phyloP scores from a whole-genome alignment of 495 filamentous ascomycete genomes.

The Penicillium psychrofluorescens region DNA sequence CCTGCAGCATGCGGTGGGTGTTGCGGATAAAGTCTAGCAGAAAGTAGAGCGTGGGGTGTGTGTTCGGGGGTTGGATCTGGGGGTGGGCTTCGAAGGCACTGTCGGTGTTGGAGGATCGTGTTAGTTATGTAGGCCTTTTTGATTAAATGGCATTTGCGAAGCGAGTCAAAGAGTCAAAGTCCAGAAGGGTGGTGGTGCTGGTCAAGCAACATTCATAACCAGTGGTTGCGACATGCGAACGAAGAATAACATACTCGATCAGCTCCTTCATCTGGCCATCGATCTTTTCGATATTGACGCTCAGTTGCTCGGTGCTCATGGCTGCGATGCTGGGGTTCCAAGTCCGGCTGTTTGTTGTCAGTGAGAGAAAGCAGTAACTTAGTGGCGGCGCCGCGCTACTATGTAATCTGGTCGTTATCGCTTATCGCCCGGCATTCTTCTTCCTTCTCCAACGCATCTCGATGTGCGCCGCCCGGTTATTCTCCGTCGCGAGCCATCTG shows the following conservation, averaged over 20 bases:
- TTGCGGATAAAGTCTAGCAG: slow-evolving; percentile 32
- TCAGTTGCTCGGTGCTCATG: slow-evolving; percentile 2
- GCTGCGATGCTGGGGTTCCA: neutral
- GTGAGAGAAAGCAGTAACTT: too few species aligned
- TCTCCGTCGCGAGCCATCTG: too few species aligned
- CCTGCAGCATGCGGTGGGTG: slow-evolving; percentile 17
- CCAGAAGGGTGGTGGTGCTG: neutral
- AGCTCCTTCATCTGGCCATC: slow-evolving; percentile 19
- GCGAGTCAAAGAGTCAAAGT: too few species aligned
- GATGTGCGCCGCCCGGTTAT: too few species aligned
- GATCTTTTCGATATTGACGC: slow-evolving; percentile 9
- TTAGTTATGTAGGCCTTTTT: neutral
- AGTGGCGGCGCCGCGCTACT: too few species aligned
- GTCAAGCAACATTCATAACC: neutral
- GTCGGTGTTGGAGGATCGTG: neutral
- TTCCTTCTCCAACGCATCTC: neutral
- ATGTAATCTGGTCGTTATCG: neutral
- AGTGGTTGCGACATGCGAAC: neutral
- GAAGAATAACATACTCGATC: slow-evolving; percentile 19
- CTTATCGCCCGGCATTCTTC: neutral
- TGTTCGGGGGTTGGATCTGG: slow-evolving; percentile 16
- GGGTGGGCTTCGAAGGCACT: slow-evolving; percentile 27
- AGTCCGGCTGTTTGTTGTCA: neutral
- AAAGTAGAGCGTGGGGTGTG: slow-evolving; percentile 29
- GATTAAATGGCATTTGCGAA: neutral